These are phyloP conservation scores for Ophiobolus disseminans DNA, from an alignment of 2,329 filamentous ascomycete species.

Conservation along the genomic window DNA sequence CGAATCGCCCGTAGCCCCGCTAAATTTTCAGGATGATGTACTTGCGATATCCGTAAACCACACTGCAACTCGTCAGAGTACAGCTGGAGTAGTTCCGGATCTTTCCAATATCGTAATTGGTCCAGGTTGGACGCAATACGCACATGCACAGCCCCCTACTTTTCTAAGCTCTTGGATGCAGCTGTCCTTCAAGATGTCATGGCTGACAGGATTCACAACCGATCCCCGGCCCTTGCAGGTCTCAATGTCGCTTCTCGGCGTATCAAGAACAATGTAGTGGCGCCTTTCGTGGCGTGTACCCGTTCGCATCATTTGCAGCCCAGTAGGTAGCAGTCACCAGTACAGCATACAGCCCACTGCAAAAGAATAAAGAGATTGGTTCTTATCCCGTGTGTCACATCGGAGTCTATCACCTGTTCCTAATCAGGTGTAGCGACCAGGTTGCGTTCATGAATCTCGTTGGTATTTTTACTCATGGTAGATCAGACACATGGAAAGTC, in stretches of 20 bases:
- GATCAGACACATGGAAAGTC: too few relatives aligned
- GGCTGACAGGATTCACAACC: conserved; percentile 25
- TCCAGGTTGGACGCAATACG: too few relatives aligned
- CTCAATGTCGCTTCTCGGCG: conserved; percentile 8
- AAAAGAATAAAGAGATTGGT: conserved; percentile 13
- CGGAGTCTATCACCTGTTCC: conserved; percentile 34
- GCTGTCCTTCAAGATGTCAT: conserved; percentile 14
- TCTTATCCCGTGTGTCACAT: conserved; percentile 18
- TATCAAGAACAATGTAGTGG: neutral
- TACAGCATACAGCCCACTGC: too few relatives aligned
- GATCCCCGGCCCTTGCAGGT: conserved; percentile 16
- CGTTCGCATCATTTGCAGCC: conserved; percentile 6
- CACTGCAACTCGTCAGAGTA: neutral
- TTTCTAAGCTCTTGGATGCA: conserved; percentile 12
- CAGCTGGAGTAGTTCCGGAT: too few relatives aligned
- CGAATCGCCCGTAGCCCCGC: conserved; percentile 12
- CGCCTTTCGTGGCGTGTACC: conserved; percentile 13
- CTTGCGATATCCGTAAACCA: conserved; percentile 10
- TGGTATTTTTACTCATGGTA: conserved; percentile 19
- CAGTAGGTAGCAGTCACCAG: too few relatives aligned
- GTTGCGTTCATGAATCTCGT: conserved; percentile 16
- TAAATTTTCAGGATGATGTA: conserved; percentile 13
- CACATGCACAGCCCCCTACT: neutral
- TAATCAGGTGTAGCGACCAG: conserved; percentile 18
- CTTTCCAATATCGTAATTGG: too few relatives aligned